Evolutionary conservation across 805 yeast species (phyloP), one percentile per base, ranked within the genome.

Genomic region (Candida succiphila): DNA sequence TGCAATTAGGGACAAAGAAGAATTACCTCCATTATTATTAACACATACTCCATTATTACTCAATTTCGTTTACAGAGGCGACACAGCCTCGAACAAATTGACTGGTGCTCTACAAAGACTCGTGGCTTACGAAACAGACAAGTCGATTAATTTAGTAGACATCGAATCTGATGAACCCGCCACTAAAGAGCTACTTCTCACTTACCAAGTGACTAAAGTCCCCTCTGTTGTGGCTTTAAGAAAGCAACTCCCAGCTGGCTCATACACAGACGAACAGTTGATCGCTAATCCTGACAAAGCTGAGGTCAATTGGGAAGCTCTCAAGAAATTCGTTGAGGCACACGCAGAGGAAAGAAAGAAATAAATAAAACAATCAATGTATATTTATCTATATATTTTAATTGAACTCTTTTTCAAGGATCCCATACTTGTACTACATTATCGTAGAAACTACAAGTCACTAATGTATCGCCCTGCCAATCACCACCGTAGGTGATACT

Each of bases 401-500:
- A 30, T 9, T 40, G 43, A 44, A 25, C 37, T 5, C 22, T 24
- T 36, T 2, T 17, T 23, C 22, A 25, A 20, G 37, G 43, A 7
- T 49, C 36, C 97, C 97, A 89, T 21, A 68, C 52, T 41, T 88
- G 95, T 2, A 89, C 68, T 15, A 82, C 73, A 35, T 72, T 72
- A 54, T 89, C 98, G 59, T 89, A 89, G 54, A 89, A 89, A 35
- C 96, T 86, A 53, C 96, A 89, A 1, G 96, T 87, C 3, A 74
- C 80, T 7, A 81, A 71, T 4, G 52, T 44, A 2, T 54, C 53
- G 6, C 65, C 73, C 4, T 63, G 63, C 95, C 96, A 88, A 49
- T 83, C 95, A 4, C 94, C 96, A 1, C 97, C 98, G 49, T 89
- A 89, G 35, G 89, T 88, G 86, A 92, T 89, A 38, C 96, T 85